These are phyloP conservation scores for Penicillium glabrum DNA, from an alignment of 2,329 filamentous ascomycete genomes.

Conservation along the genomic window DNA sequence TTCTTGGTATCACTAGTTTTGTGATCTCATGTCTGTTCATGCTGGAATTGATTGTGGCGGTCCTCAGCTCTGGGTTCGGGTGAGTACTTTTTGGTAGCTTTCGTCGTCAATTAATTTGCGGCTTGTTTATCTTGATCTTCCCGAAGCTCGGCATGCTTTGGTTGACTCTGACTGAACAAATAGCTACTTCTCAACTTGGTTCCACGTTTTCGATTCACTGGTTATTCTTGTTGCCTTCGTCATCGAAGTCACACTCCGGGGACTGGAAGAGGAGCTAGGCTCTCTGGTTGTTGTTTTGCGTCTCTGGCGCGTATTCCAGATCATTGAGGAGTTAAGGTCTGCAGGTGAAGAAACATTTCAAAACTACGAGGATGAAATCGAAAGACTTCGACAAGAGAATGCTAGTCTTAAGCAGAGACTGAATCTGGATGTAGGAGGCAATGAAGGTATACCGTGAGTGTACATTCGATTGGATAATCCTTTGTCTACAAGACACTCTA, in stretches of 20 bases:
- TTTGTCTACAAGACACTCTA: background rate
- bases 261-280: conserved; percentile 38
- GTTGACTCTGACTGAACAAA: background rate
- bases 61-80: conserved; percentile 63
- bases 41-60: conserved; percentile 57
- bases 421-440: background rate
- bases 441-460: background rate
- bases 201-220: conserved; percentile 64
- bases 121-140: background rate
- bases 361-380: conserved; percentile 54
- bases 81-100: conserved; percentile 36
- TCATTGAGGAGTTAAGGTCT: conserved; percentile 66
- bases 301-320: conserved; percentile 69
- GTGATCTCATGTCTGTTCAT: conserved; percentile 66
- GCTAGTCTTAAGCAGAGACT: conserved; percentile 3
- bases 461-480: background rate
- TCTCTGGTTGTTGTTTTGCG: conserved; percentile 67
- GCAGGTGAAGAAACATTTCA: conserved; percentile 65
- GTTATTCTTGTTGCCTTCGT: conserved; percentile 64
- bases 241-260: conserved; percentile 61
- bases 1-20: conserved; percentile 55
- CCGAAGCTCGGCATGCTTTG: background rate
- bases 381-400: conserved; percentile 31
- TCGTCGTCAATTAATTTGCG: background rate
- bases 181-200: conserved; percentile 59